A percentile compares a stretch with the other conserved stretches of the same genome.
These are phyloP conservation scores for Acacia concinna DNA, from an alignment of 331 rosid species.

Conservation along the genomic window DNA sequence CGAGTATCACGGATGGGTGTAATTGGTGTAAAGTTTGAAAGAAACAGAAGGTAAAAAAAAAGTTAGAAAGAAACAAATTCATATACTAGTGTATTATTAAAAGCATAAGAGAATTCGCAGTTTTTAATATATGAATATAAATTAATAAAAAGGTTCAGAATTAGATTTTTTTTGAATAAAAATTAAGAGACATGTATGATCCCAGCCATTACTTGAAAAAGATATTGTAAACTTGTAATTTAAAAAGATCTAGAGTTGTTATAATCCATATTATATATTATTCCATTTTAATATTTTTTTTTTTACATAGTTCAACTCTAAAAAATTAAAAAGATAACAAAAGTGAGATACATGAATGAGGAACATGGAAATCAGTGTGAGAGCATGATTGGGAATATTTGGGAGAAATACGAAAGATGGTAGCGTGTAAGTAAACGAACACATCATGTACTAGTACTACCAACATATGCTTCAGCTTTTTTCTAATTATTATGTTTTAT, in stretches of 20 bases:
- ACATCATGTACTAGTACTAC: too few species aligned
- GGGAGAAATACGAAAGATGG: not conserved
- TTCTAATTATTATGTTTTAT: not conserved
- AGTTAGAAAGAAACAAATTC: too few species aligned
- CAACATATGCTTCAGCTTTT: not conserved
- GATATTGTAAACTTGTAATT: not conserved
- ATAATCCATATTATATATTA: not conserved
- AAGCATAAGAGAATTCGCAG: too few species aligned
- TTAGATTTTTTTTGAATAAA: too few species aligned
- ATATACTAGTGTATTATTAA: too few species aligned
- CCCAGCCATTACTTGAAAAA: not conserved
- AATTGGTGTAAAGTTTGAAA: too few species aligned
- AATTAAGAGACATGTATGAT: not conserved
- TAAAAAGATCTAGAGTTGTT: not conserved
- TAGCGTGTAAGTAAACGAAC: not conserved
- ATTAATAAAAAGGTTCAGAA: too few species aligned
- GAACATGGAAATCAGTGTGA: not conserved
- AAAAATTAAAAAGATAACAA: not conserved
- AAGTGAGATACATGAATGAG: not conserved
- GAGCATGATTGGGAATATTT: not conserved
- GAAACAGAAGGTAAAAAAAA: too few species aligned
- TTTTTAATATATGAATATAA: too few species aligned
- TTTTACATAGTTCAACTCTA: too few species aligned
- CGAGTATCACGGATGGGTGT: too few species aligned
- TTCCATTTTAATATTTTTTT: too few species aligned